Evolutionary conservation across 176 grass and related monocot species (phyloP).

Genomic region (Juncus effusus): DNA sequence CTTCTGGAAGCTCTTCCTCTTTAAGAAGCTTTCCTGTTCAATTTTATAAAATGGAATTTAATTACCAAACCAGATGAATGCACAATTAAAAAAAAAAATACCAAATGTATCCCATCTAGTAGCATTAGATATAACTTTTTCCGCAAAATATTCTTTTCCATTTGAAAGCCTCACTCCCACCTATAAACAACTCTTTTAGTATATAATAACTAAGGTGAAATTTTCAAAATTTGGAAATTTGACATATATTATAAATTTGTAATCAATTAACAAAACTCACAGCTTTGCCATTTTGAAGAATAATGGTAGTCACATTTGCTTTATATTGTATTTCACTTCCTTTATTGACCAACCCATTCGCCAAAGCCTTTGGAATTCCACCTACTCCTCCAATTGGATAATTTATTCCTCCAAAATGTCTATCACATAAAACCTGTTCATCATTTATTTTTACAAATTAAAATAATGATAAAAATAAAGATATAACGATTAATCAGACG

Average conservation of each 20-base stretch:
- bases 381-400: conserved; percentile 92
- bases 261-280: conserved; percentile 47
- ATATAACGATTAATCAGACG: conserved; percentile 5
- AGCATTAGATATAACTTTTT: conserved; percentile 92
- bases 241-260: conserved; percentile 8
- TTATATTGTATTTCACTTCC: conserved; percentile 77
- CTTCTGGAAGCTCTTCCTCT: conserved; percentile 74
- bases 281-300: conserved; percentile 83
- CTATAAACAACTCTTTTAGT: conserved; percentile 24
- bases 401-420: conserved; percentile 93
- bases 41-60: neutral
- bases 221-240: conserved; percentile 1
- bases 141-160: conserved; percentile 80
- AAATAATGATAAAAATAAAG: conserved; percentile 36
- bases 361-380: conserved; percentile 69
- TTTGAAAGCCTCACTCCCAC: conserved; percentile 78
- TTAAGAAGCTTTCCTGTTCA: conserved; percentile 84
- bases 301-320: conserved; percentile 76
- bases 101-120: conserved; percentile 99
- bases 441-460: neutral
- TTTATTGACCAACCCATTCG: conserved; percentile 75
- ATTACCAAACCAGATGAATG: conserved; percentile 3
- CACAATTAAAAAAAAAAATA: conserved; percentile 31
- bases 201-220: conserved; percentile 16
- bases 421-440: conserved; percentile 85